Conservation (phyloP, 352 stramenopile species). For the Globisporangium barbulae region DNA sequence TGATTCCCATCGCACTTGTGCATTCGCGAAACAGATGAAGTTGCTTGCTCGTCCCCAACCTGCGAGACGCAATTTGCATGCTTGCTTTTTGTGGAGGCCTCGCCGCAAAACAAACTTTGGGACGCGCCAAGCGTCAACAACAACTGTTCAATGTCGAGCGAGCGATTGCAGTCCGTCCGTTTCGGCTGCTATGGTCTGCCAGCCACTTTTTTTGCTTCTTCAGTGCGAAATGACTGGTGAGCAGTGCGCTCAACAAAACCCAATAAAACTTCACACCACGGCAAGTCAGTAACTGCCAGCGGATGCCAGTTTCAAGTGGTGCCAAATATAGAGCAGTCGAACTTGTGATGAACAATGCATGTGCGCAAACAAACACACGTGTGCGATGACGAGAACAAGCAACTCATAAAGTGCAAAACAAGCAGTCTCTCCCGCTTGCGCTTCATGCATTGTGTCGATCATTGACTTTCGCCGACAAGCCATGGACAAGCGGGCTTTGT, state of each 20-base stretch:
- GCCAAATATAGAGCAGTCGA: not conserved
- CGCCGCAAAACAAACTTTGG: not conserved
- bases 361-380: not conserved
- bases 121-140: conserved; percentile 2
- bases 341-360: not conserved
- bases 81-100: not conserved
- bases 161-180: not conserved
- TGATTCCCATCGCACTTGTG: not conserved
- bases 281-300: not conserved
- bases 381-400: not conserved
- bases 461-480: too few species aligned
- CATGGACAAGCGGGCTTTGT: too few species aligned
- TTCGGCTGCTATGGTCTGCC: not conserved
- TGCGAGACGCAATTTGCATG: not conserved
- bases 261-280: too few species aligned
- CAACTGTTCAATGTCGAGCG: too few species aligned
- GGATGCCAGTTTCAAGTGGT: not conserved
- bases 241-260: too few species aligned
- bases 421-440: too few species aligned
- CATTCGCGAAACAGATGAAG: not conserved
- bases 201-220: too few species aligned
- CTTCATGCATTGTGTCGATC: too few species aligned
- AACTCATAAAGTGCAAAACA: not conserved
- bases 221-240: too few species aligned
- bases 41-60: not conserved